Evolutionary conservation across 495 filamentous ascomycete species (phyloP).

Genomic region (Penicillium desertorum): DNA sequence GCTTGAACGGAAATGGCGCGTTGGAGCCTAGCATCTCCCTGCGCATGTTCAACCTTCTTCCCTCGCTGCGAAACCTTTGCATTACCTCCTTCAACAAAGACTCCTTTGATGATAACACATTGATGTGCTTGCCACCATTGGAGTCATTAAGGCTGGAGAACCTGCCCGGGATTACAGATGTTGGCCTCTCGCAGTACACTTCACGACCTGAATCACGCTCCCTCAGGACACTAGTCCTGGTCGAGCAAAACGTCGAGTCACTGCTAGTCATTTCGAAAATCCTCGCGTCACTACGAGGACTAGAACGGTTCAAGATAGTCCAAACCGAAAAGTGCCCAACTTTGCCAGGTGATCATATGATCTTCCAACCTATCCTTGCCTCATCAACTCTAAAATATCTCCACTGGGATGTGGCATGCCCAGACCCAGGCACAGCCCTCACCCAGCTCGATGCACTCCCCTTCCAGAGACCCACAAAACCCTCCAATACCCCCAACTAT

Average conservation of each 20-base stretch:
- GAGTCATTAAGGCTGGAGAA: constrained; percentile 72
- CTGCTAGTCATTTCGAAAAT: constrained; percentile 73
- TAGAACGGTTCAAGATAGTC: constrained; percentile 68
- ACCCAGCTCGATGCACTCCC: constrained; percentile 42
- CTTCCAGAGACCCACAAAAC: constrained; percentile 38
- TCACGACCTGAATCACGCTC: constrained; percentile 55
- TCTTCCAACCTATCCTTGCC: constrained; percentile 69
- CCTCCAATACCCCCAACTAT: constrained; percentile 57
- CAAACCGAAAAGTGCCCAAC: constrained; percentile 61
- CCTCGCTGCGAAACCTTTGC: constrained; percentile 69
- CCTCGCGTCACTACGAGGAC: constrained; percentile 60
- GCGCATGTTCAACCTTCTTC: constrained; percentile 64
- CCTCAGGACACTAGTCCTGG: constrained; percentile 60
- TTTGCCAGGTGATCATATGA: constrained; percentile 56
- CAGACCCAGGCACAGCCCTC: constrained; percentile 41
- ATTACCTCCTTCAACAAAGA: constrained; percentile 70
- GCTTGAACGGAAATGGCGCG: constrained; percentile 54
- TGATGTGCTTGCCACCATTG: constrained; percentile 69
- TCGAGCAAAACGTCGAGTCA: constrained; percentile 65
- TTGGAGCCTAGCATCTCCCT: constrained; percentile 66
- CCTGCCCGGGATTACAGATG: constrained; percentile 73
- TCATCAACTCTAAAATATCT: constrained; percentile 64
- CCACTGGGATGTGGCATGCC: constrained; percentile 77
- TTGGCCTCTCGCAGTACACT: constrained; percentile 72
- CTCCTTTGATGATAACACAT: constrained; percentile 69